These are phyloP conservation scores for Hevea brasiliensis DNA, from an alignment of 345 rosid species.

Conservation along the genomic window DNA sequence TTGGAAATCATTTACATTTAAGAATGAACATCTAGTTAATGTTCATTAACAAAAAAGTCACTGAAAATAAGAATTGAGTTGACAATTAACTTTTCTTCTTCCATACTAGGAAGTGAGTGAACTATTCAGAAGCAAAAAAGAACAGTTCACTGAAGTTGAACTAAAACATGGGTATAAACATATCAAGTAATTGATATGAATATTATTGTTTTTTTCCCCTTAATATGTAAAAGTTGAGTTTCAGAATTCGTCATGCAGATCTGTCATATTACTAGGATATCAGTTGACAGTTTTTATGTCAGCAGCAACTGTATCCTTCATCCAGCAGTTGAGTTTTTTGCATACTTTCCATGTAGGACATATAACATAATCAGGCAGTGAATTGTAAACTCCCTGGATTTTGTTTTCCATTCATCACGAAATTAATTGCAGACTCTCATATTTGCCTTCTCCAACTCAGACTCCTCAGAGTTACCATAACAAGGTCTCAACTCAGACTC, in stretches of 20 bases:
- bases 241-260: too few species aligned
- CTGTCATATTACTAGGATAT: background rate
- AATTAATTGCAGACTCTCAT: too few species aligned
- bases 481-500: background rate
- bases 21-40: background rate
- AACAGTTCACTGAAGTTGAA: slow-evolving; percentile 1
- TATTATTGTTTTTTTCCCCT: background rate
- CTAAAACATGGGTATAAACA: background rate
- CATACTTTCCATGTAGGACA: slow-evolving; percentile 6
- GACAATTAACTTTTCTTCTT: background rate
- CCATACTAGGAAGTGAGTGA: background rate
- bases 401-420: too few species aligned
- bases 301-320: background rate
- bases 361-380: too few species aligned
- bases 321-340: background rate
- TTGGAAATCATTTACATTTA: background rate
- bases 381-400: too few species aligned
- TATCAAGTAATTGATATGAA: background rate
- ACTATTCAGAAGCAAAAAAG: background rate
- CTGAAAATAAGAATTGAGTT: background rate
- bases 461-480: slow-evolving; percentile 11
- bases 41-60: background rate
- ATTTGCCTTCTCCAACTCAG: too few species aligned
- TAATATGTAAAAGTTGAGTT: background rate
- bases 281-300: too few species aligned